A percentile compares a stretch with the other conserved stretches of the same genome.
Evolutionary conservation across 2,329 filamentous ascomycete species (phyloP).

Genomic region (Sclerotinia sclerotiorum): DNA sequence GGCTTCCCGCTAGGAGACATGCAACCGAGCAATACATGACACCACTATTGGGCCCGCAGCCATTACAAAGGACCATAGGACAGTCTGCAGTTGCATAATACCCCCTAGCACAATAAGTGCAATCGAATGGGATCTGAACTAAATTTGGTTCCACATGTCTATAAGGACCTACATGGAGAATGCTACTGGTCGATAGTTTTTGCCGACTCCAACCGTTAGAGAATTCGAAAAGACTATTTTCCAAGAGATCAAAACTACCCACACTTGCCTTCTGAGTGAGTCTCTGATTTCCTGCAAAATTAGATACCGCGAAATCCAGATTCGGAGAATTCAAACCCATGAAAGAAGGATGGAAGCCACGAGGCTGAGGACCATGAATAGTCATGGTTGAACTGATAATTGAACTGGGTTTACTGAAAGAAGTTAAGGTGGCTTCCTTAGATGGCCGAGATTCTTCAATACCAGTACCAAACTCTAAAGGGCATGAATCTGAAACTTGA

Average conservation of each 20-base stretch:
- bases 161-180: not conserved
- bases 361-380: constrained; percentile 8
- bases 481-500: not conserved
- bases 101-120: constrained; percentile 24
- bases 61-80: constrained; percentile 31
- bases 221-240: not conserved
- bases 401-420: not conserved
- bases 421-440: not conserved
- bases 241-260: not conserved
- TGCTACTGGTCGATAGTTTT: not conserved
- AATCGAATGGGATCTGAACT: constrained; percentile 5
- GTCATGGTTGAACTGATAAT: not conserved
- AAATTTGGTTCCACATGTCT: not conserved
- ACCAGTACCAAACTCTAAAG: not conserved
- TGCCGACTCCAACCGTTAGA: constrained; percentile 22
- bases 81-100: constrained; percentile 15
- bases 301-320: not conserved
- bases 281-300: no score
- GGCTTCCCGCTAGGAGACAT: constrained; percentile 34
- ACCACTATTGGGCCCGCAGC: constrained; percentile 29
- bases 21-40: constrained; percentile 35
- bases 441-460: not conserved
- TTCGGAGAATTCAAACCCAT: not conserved
- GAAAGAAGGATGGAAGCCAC: not conserved
- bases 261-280: not conserved